These are phyloP conservation scores for Torrubiella hemipterigena DNA, from an alignment of 2,329 filamentous ascomycete genomes.

Conservation along the genomic window DNA sequence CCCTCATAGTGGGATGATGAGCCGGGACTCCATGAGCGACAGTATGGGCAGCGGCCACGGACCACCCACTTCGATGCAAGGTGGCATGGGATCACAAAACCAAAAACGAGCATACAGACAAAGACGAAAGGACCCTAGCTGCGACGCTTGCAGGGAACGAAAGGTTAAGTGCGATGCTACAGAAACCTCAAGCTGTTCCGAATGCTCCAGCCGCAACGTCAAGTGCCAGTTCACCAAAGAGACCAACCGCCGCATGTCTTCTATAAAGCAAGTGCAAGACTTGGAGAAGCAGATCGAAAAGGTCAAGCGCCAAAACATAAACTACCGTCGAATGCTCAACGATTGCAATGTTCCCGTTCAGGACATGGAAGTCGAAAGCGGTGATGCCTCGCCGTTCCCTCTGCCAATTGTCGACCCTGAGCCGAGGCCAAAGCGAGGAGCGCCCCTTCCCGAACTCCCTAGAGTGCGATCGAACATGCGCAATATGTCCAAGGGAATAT, in stretches of 20 bases:
- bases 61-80: slow-evolving; percentile 26
- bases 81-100: slow-evolving; percentile 32
- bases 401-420: slow-evolving; percentile 56
- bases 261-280: slow-evolving; percentile 97
- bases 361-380: slow-evolving; percentile 34
- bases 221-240: slow-evolving; percentile 99
- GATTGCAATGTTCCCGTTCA: slow-evolving; percentile 36
- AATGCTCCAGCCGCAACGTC: slow-evolving; percentile 91
- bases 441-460: slow-evolving; percentile 55
- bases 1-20: slow-evolving; percentile 34
- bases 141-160: slow-evolving; percentile 85
- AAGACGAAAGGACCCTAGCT: slow-evolving; percentile 89
- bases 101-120: slow-evolving; percentile 94
- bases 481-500: slow-evolving; percentile 63
- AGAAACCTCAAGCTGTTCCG: slow-evolving; percentile 89
- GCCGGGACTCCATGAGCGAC: slow-evolving; percentile 49
- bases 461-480: slow-evolving; percentile 62
- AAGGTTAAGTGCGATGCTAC: slow-evolving; percentile 91
- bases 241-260: slow-evolving; percentile 96
- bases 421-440: slow-evolving; percentile 49
- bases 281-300: slow-evolving; percentile 81
- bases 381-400: slow-evolving; percentile 38
- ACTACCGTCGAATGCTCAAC: slow-evolving; percentile 53
- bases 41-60: slow-evolving; percentile 43
- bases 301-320: slow-evolving; percentile 67